phyloP scores from a whole-genome alignment of 371 early-diverging fungal genomes.

The Mucor irregularis region DNA sequence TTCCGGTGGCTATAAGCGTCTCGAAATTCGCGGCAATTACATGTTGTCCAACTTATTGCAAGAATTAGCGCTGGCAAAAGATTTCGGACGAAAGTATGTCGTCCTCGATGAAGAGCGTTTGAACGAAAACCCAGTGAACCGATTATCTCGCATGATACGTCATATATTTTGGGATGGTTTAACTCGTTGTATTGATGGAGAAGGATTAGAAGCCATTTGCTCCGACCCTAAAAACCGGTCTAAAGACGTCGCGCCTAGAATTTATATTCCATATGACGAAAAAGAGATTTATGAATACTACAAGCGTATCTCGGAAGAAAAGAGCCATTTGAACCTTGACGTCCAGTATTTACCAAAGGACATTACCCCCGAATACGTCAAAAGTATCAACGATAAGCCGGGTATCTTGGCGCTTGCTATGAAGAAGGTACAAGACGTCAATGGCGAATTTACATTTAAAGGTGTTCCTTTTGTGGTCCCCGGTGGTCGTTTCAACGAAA shows the following conservation, averaged over 20 bases:
- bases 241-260: slow-evolving; percentile 66
- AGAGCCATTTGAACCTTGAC: slow-evolving; percentile 69
- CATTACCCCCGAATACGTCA: slow-evolving; percentile 87
- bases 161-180: slow-evolving; percentile 91
- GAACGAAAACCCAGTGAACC: slow-evolving; percentile 88
- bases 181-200: slow-evolving; percentile 88
- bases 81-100: slow-evolving; percentile 76
- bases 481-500: slow-evolving; percentile 96
- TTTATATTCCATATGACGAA: slow-evolving; percentile 87
- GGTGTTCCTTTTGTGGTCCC: slow-evolving; percentile 95
- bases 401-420: slow-evolving; percentile 89
- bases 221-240: slow-evolving; percentile 86
- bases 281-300: slow-evolving; percentile 77
- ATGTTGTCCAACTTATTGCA: slow-evolving; percentile 90
- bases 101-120: slow-evolving; percentile 81
- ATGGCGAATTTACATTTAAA: slow-evolving; percentile 45
- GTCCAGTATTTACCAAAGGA: slow-evolving; percentile 83
- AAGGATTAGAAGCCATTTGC: slow-evolving; percentile 83
- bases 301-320: slow-evolving; percentile 54
- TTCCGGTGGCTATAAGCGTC: slow-evolving; percentile 78
- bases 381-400: slow-evolving; percentile 79
- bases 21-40: slow-evolving; percentile 89
- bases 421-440: slow-evolving; percentile 51
- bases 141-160: slow-evolving; percentile 84
- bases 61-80: slow-evolving; percentile 91